Evolutionary conservation across 2,329 filamentous ascomycete genomes (phyloP), one percentile per base, ranked within the genome.

Genomic region (Colletotrichum trifolii): DNA sequence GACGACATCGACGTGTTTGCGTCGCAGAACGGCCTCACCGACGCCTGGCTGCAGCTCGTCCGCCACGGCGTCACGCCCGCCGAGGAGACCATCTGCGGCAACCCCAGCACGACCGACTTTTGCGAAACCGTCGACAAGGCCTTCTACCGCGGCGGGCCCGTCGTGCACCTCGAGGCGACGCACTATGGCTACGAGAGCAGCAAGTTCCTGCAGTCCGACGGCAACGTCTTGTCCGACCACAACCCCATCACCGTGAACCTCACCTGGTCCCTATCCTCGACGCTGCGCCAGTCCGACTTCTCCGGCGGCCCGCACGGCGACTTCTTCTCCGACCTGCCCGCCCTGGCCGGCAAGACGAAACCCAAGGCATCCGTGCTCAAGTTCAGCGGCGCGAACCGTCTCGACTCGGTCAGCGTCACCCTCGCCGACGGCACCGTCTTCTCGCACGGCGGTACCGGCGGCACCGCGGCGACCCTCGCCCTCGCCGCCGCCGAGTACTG

Each of bases 81-180:
- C 11, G 69, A 71, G 36, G 78, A 84, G 69, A 67, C 75, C 17
- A 60, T 85, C 13, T 91, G 89, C 75, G 75, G 75, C n/a, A 89
- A 89, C 69, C 89, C 89, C 0, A 82, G 82, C 36, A 78, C 78
- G 0, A 81, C 75, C 50, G 81, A 81, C 71, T 73, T 75, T 5
- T 91, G 89, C 74, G 89, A 91, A 77, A 87, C 84, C 3, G 87
- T 91, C 42, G 89, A 91, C 76, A 91, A 91, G 76, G 78, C 89
- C 50, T 84, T 89, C 69, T 90, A 87, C 77, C 83, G 87, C 42
- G 80, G 81, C 38, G 81, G 80, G 15, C 70, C 79, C n/a, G 69
- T 82, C 4, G 68, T 87, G 5, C 72, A 71, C 36, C 78, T 89
- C 3, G 68, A 72, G 1, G 85, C 85, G 0, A 83, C 78, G 1